A percentile compares a stretch with the other conserved stretches of the same genome.
These are phyloP conservation scores for Chloranthus sessilifolius DNA, from an alignment of 164 flowering plant genomes.

Conservation along the genomic window DNA sequence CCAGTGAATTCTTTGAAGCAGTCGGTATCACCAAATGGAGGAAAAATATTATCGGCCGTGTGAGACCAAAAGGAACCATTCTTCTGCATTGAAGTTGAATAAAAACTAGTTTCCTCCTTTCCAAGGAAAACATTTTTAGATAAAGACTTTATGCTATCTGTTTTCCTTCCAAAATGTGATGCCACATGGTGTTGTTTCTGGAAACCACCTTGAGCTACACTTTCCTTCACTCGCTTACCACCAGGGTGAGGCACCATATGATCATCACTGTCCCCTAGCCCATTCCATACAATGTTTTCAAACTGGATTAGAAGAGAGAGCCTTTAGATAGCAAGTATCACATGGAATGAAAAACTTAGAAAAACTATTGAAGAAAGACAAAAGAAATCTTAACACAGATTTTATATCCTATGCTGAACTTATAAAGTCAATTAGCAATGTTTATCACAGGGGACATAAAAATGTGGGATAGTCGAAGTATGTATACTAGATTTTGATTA, in stretches of 20 bases:
- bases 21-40: slow-evolving; percentile 34
- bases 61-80: slow-evolving; percentile 45
- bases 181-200: slow-evolving; percentile 35
- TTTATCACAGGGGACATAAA: too few relatives aligned
- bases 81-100: slow-evolving; percentile 31
- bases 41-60: slow-evolving; percentile 30
- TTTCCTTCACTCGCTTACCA: slow-evolving; percentile 11
- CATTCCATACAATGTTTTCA: slow-evolving; percentile 67
- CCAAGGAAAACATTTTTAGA: slow-evolving; percentile 19
- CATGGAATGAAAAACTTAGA: neutral
- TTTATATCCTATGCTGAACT: too few relatives aligned
- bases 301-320: slow-evolving; percentile 65
- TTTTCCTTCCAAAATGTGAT: slow-evolving; percentile 17
- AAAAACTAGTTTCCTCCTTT: slow-evolving; percentile 19
- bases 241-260: slow-evolving; percentile 68
- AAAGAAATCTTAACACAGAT: neutral
- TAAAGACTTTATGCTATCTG: slow-evolving; percentile 12
- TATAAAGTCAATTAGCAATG: too few relatives aligned
- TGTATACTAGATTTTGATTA: too few relatives aligned
- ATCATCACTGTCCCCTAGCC: slow-evolving; percentile 50
- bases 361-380: neutral
- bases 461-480: too few relatives aligned
- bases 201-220: slow-evolving; percentile 21
- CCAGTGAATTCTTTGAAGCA: slow-evolving; percentile 21
- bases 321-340: neutral